Evolutionary conservation across 1,284 basidiomycete genomes (phyloP).

Genomic region (Melampsora larici-populina): DNA sequence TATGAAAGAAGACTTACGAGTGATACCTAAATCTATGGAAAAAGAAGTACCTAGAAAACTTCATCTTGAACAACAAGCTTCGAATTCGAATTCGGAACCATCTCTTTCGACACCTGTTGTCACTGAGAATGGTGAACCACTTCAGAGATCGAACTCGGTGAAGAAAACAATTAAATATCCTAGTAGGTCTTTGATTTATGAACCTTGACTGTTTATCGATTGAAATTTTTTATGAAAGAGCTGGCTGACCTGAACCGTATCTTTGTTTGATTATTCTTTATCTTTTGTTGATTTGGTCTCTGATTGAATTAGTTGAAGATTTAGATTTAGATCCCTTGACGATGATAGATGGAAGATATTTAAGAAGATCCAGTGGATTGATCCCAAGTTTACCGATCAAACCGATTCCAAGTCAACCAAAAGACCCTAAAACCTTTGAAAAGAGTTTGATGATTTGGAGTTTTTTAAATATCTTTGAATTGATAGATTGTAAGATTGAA

Average conservation of each 20-base stretch:
- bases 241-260: neutral
- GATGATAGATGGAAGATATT: slow-evolving; percentile 30
- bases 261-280: neutral
- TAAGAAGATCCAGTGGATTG: slow-evolving; percentile 5
- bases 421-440: slow-evolving; percentile 5
- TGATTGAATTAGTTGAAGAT: slow-evolving; percentile 31
- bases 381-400: slow-evolving; percentile 17
- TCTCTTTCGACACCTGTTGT: too few relatives aligned
- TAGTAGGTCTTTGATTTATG: neutral
- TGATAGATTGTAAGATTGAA: slow-evolving; percentile 21
- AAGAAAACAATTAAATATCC: slow-evolving; percentile 41
- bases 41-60: too few relatives aligned
- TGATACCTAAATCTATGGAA: neutral
- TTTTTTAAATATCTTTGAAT: slow-evolving; percentile 37
- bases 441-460: slow-evolving; percentile 31
- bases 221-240: neutral
- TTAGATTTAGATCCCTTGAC: slow-evolving; percentile 36
- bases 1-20: neutral
- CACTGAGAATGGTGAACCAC: neutral
- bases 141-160: slow-evolving; percentile 1
- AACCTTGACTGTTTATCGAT: neutral
- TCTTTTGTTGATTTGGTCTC: neutral
- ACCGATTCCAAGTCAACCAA: neutral
- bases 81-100: too few relatives aligned
- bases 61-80: too few relatives aligned